These are phyloP conservation scores for Durusdinium trenchii DNA, from an alignment of 73 alveolate genomes.

Conservation along the genomic window DNA sequence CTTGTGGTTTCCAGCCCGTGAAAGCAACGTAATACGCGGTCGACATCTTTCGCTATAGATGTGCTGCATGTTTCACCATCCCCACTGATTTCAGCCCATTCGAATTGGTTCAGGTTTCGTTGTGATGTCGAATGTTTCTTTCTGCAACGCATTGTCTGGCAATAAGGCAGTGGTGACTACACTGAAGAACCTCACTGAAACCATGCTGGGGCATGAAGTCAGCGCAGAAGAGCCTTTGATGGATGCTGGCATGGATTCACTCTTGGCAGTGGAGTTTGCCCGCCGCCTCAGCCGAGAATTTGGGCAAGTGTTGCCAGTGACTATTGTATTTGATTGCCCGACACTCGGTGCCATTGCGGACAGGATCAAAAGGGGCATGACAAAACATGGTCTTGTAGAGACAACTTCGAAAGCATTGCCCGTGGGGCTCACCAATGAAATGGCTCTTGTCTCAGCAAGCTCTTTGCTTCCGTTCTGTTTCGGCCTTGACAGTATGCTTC, in stretches of 20 bases:
- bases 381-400: not conserved
- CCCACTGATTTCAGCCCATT: too few relatives aligned
- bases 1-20: too few relatives aligned
- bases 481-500: not conserved
- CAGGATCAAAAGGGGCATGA: not conserved
- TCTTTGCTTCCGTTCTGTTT: not conserved
- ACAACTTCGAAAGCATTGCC: not conserved
- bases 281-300: not conserved
- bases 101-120: too few relatives aligned
- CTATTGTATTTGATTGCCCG: constrained; percentile 1
- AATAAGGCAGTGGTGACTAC: too few relatives aligned
- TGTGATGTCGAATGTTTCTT: too few relatives aligned
- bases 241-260: constrained; percentile 35
- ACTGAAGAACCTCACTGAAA: not conserved
- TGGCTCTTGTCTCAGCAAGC: not conserved
- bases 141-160: too few relatives aligned
- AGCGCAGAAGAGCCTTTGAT: constrained; percentile 1
- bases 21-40: too few relatives aligned
- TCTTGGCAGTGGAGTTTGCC: constrained; percentile 23
- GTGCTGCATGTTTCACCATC: too few relatives aligned
- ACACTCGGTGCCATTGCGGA: not conserved
- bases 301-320: not conserved
- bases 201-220: not conserved
- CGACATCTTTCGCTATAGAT: too few relatives aligned
- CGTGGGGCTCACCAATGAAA: not conserved